Evolutionary conservation across 2,329 filamentous ascomycete genomes (phyloP), one percentile per base, ranked within the genome.

Genomic region (Pleoardoris graminearum): DNA sequence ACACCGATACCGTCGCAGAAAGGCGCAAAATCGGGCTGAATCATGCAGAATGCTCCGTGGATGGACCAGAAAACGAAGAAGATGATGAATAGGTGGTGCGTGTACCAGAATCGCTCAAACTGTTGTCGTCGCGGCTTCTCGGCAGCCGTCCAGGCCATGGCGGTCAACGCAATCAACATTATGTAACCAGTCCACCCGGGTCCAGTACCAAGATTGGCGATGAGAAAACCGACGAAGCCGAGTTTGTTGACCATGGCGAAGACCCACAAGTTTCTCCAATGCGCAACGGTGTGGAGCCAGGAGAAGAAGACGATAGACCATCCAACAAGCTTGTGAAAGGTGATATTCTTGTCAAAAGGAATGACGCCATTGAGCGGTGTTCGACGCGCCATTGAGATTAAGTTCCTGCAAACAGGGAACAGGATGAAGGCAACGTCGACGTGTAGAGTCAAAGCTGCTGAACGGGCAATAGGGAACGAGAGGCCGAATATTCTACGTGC

Each of bases 31-130:
- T 94, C 90, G 47, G 89, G 86, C 74, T 90, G 89, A 67, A 93
- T 93, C 90, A 94, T 93, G 75, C 90, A 93, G 77, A 91, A 94
- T 22, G 88, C 88, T 53, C 90, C 90, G 74, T 95, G 90, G 65
- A 93, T 83, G n/a, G 89, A 86, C 89, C 90, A 94, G 80, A 94
- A 92, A 62, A 93, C 80, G 78, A 94, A 94, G 81, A 94, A 94
- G 59, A 93, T 68, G 74, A 93, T 84, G 72, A 94, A 94, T 71
- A 94, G 83, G 77, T 94, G 90, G 75, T 95, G 90, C 1, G 88
- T 90, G 73, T 91, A 92, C 90, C 90, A 95, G 80, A 94, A 95
- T 22, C 89, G 87, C 73, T 93, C 90, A 71, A 90, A 93, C 77
- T 94, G 92, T 55, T 87, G 87, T 48, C 89, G 85, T 45, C 89